Evolutionary conservation across 345 rosid genomes (phyloP).

Genomic region (Linum tenue): DNA sequence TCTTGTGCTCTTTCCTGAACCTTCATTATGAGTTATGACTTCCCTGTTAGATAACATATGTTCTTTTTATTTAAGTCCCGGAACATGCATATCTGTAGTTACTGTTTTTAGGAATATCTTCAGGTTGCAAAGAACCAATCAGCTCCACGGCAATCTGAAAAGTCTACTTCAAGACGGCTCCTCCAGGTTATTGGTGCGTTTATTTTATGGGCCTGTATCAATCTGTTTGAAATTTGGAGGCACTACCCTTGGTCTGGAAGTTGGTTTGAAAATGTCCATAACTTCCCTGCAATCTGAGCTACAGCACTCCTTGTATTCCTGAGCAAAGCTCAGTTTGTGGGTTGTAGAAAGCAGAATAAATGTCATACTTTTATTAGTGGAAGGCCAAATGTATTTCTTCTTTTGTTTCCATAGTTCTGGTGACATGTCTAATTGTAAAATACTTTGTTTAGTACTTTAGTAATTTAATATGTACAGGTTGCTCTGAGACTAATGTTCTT

Average conservation of each 20-base stretch:
- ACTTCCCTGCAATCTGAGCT: neutral
- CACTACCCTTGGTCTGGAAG: neutral
- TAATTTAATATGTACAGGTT: neutral
- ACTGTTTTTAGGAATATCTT: constrained; percentile 12
- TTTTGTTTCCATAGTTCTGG: no score
- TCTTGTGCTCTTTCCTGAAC: neutral
- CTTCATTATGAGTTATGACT: no score
- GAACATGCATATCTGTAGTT: neutral
- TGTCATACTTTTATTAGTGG: neutral
- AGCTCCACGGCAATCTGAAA: constrained; percentile 46
- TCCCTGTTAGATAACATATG: no score
- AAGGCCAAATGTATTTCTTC: neutral
- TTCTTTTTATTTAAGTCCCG: no score
- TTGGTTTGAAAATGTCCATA: no score
- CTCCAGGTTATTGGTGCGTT: constrained; percentile 83
- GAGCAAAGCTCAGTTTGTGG: neutral
- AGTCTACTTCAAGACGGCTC: constrained; percentile 57
- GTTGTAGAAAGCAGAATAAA: neutral
- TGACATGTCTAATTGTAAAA: no score
- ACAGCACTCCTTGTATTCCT: neutral
- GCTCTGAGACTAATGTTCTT: neutral
- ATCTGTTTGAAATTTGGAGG: neutral
- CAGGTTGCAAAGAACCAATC: constrained; percentile 62
- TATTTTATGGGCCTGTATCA: neutral
- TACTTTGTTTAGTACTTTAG: no score